Conservation (phyloP, 768 basidiomycete species). For the Lactarius pseudohatsudake region DNA sequence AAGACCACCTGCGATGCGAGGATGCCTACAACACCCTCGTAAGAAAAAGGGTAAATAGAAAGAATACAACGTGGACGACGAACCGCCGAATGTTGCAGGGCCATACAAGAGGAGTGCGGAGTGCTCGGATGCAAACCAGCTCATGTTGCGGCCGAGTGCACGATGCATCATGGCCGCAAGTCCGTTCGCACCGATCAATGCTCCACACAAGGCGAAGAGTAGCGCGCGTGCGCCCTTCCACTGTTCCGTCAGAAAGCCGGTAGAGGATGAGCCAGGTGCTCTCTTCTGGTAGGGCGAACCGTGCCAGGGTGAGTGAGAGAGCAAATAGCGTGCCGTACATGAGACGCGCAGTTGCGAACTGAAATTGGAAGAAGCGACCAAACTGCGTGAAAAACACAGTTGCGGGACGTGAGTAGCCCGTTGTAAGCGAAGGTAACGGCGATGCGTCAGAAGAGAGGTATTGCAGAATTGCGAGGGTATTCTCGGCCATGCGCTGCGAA, state of each 20-base stretch:
- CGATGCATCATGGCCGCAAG: slow-evolving; percentile 68
- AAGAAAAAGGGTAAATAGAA: neutral
- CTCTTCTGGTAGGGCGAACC: slow-evolving; percentile 39
- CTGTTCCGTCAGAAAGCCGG: slow-evolving; percentile 43
- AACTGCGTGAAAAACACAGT: slow-evolving; percentile 80
- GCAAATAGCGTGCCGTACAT: slow-evolving; percentile 56
- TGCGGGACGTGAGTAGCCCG: slow-evolving; percentile 49
- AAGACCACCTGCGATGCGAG: slow-evolving; percentile 61
- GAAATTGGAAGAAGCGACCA: slow-evolving; percentile 70
- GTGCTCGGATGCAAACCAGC: slow-evolving; percentile 81
- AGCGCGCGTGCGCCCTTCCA: slow-evolving; percentile 50
- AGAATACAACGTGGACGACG: slow-evolving; percentile 30
- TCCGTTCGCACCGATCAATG: slow-evolving; percentile 62
- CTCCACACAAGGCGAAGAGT: slow-evolving; percentile 50
- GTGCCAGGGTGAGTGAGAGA: slow-evolving; percentile 47
- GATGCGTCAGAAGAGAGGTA: slow-evolving; percentile 70
- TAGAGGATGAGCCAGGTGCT: slow-evolving; percentile 28
- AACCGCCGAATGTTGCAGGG: slow-evolving; percentile 72
- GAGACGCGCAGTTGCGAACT: slow-evolving; percentile 66
- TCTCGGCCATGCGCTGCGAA: slow-evolving; percentile 85
- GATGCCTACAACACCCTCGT: slow-evolving; percentile 46
- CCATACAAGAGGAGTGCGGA: slow-evolving; percentile 67
- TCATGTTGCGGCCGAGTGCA: slow-evolving; percentile 67
- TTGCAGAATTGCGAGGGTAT: slow-evolving; percentile 73
- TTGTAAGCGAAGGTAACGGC: slow-evolving; percentile 62